A percentile compares a stretch with the other conserved stretches of the same genome.
These are phyloP conservation scores for Phytophthora vignae DNA, from an alignment of 352 stramenopile genomes.

Conservation along the genomic window DNA sequence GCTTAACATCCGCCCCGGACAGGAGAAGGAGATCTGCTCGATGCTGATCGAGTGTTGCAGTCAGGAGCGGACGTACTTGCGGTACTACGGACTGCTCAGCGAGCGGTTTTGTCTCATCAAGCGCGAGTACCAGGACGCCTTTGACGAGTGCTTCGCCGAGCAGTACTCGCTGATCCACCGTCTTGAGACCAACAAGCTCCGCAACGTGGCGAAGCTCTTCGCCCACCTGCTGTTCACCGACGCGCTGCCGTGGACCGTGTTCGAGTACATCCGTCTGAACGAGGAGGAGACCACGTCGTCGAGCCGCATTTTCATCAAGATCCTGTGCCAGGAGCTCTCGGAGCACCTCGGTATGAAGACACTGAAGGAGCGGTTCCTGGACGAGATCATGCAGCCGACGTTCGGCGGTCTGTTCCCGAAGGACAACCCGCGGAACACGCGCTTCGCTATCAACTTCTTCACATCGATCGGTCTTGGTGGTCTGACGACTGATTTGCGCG, in stretches of 20 bases:
- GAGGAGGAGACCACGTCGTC: conserved; percentile 99
- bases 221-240: conserved; percentile 98
- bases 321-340: conserved; percentile 98
- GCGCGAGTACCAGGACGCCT: conserved; percentile 95
- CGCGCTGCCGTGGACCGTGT: conserved; percentile 97
- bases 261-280: conserved; percentile 97
- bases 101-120: conserved; percentile 98
- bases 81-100: conserved; percentile 97
- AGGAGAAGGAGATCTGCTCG: conserved; percentile 98
- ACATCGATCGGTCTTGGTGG: conserved; percentile 98
- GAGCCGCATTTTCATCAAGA: conserved; percentile 99
- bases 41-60: conserved; percentile 99
- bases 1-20: conserved; percentile 96
- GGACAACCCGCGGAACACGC: conserved; percentile 97
- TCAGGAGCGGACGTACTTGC: conserved; percentile 97
- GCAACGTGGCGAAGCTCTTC: conserved; percentile 99
- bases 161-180: conserved; percentile 98
- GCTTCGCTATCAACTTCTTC: conserved; percentile 99
- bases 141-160: conserved; percentile 94
- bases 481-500: conserved; percentile 96
- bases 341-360: conserved; percentile 97
- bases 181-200: conserved; percentile 99
- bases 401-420: conserved; percentile 97
- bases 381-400: conserved; percentile 90
- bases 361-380: conserved; percentile 95